phyloP scores from a whole-genome alignment of 2,329 filamentous ascomycete species.

The Aspergillus terreus region DNA sequence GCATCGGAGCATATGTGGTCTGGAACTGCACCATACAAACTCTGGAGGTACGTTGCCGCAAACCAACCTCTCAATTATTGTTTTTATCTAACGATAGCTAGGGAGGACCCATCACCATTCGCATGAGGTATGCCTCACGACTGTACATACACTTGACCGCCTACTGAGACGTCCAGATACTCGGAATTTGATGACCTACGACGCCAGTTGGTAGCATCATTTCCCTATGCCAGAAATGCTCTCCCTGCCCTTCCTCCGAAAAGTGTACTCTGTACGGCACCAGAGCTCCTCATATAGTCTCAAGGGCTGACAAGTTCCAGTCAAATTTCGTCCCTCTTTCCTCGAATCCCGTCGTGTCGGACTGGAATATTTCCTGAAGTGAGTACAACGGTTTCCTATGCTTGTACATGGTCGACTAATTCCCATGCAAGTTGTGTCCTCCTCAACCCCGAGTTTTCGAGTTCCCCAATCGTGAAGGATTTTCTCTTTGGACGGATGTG shows the following conservation, averaged over 20 bases:
- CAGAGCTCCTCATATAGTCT: neutral
- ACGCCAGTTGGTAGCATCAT: slow-evolving; percentile 68
- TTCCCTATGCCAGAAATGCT: slow-evolving; percentile 78
- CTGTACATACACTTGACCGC: neutral
- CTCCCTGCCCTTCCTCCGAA: slow-evolving; percentile 90
- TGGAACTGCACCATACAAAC: slow-evolving; percentile 91
- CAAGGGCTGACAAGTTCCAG: slow-evolving; percentile 29
- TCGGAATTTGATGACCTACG: slow-evolving; percentile 90
- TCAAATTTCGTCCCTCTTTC: slow-evolving; percentile 73
- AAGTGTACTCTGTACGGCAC: slow-evolving; percentile 71
- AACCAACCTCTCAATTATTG: neutral
- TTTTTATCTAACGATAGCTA: slow-evolving; percentile 25
- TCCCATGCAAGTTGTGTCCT: slow-evolving; percentile 67
- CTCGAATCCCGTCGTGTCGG: slow-evolving; percentile 79
- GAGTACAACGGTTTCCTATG: slow-evolving; percentile 32
- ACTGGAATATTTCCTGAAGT: slow-evolving; percentile 92
- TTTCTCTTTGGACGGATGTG: slow-evolving; percentile 64
- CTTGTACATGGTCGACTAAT: neutral
- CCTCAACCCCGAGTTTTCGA: slow-evolving; percentile 88
- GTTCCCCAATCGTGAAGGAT: slow-evolving; percentile 84
- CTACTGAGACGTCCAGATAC: slow-evolving; percentile 55
- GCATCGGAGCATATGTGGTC: slow-evolving; percentile 85
- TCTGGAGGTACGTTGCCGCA: slow-evolving; percentile 59
- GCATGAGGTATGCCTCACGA: slow-evolving; percentile 49
- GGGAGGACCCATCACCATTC: slow-evolving; percentile 56